A percentile compares a stretch with the other conserved stretches of the same genome.
Evolutionary conservation across 2,329 filamentous ascomycete genomes (phyloP).

Genomic region (Pseudogymnoascus sp.): DNA sequence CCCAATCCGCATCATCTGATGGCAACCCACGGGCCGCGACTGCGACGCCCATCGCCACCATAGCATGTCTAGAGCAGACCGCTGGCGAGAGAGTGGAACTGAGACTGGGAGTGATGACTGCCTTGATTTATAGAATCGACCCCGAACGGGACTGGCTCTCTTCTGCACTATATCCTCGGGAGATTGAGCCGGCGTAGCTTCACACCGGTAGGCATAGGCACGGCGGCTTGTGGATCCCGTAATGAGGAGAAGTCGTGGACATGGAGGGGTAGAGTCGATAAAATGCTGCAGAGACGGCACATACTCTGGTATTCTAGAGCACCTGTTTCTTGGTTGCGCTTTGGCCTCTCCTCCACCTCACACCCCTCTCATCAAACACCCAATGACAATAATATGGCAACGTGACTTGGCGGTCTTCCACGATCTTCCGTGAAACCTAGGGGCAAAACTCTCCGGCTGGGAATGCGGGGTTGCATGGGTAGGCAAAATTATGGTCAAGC

Average conservation of each 20-base stretch:
- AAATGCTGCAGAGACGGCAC: background rate
- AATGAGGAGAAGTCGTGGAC: background rate
- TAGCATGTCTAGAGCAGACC: background rate
- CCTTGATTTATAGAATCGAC: background rate
- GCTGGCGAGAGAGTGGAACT: background rate
- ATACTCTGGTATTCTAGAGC: background rate
- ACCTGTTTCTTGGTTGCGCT: background rate
- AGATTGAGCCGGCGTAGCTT: background rate
- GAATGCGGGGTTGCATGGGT: background rate
- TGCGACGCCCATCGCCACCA: background rate
- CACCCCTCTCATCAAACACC: background rate
- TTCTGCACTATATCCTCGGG: background rate
- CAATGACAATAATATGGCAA: background rate
- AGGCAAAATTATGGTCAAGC: background rate
- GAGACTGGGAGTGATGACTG: background rate
- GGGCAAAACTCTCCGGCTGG: background rate
- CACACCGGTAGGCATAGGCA: background rate
- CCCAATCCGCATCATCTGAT: conserved; percentile 4
- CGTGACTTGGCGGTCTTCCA: background rate
- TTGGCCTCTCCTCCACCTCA: background rate
- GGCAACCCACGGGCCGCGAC: background rate
- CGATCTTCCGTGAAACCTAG: background rate
- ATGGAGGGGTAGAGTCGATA: background rate
- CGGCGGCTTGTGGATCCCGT: background rate
- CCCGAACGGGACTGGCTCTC: background rate